Evolutionary conservation across 805 yeast genomes (phyloP).

Genomic region (Saccharomycopsis lassenensis): DNA sequence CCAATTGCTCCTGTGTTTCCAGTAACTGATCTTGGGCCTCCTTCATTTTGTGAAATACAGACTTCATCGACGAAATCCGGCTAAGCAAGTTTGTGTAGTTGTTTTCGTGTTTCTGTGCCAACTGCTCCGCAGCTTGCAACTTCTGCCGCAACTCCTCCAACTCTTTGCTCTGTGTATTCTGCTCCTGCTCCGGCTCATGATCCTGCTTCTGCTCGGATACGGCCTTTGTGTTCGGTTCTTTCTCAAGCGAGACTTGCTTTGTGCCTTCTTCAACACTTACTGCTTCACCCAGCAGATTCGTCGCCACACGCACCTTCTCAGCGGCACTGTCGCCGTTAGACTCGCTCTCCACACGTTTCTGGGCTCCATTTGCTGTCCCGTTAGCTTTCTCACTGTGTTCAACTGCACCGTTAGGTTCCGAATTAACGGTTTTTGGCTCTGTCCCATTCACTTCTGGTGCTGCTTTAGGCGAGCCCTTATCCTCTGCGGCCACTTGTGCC

Average conservation of each 20-base stretch:
- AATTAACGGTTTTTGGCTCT: no score
- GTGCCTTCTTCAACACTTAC: no score
- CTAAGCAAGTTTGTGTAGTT: constrained; percentile 53
- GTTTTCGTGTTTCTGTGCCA: constrained; percentile 39
- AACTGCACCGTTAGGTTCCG: background rate
- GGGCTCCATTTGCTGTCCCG: background rate
- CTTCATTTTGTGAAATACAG: constrained; percentile 63
- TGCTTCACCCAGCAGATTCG: background rate
- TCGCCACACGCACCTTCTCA: background rate
- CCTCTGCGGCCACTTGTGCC: no score
- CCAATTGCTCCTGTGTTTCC: constrained; percentile 35
- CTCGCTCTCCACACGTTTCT: background rate
- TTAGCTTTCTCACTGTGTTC: background rate
- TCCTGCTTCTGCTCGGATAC: background rate
- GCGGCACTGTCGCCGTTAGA: background rate
- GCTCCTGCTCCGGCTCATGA: background rate
- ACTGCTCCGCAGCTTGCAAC: no score
- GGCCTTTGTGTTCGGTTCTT: background rate
- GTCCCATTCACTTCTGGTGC: no score
- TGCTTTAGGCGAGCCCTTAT: no score
- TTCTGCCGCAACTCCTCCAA: constrained; percentile 27
- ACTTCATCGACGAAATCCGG: constrained; percentile 61
- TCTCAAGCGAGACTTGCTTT: no score
- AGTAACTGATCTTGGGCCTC: constrained; percentile 56
- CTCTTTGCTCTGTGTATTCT: constrained; percentile 10